Percentiles rank a stretch among this genome's conserved stretches.
These are phyloP conservation scores for Myriosclerotinia duriaeana DNA, from an alignment of 2,329 filamentous ascomycete species.

Conservation along the genomic window DNA sequence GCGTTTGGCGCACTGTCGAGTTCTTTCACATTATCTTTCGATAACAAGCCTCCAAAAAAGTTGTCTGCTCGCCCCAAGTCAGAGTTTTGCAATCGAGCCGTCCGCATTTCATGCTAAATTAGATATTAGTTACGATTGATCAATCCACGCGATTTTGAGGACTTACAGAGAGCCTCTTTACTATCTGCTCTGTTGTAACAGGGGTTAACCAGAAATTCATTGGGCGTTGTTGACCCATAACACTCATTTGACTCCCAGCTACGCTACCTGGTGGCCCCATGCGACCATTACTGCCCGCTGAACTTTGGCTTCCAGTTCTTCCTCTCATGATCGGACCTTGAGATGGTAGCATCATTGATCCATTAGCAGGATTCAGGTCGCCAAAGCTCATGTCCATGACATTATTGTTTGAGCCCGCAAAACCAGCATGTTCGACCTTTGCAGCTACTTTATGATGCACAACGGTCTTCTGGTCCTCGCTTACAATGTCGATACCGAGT, in stretches of 20 bases:
- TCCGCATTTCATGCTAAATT: conserved; percentile 79
- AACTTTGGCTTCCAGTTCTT: conserved; percentile 66
- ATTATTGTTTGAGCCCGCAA: conserved; percentile 71
- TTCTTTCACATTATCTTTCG: conserved; percentile 66
- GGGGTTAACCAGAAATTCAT: conserved; percentile 84
- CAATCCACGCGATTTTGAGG: conserved; percentile 9
- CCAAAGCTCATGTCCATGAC: conserved; percentile 88
- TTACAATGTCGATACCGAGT: conserved; percentile 96
- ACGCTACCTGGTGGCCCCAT: conserved; percentile 54
- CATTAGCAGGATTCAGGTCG: conserved; percentile 80
- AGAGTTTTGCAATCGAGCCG: conserved; percentile 81
- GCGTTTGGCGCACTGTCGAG: conserved; percentile 51
- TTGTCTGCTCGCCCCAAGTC: conserved; percentile 81
- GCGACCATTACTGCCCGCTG: conserved; percentile 60
- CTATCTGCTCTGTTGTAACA: conserved; percentile 89
- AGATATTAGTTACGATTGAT: conserved; percentile 32
- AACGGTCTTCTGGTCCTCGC: conserved; percentile 96
- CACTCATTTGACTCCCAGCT: conserved; percentile 52
- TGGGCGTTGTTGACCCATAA: conserved; percentile 69
- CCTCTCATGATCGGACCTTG: conserved; percentile 69
- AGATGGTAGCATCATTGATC: conserved; percentile 64
- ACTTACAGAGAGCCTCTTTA: conserved; percentile 61
- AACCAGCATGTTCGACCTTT: conserved; percentile 92
- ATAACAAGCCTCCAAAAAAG: conserved; percentile 74
- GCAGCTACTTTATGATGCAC: conserved; percentile 98